A percentile compares a stretch with the other conserved stretches of the same genome.
Evolutionary conservation across 306 rosid species (phyloP).

Genomic region (Corylus americana): DNA sequence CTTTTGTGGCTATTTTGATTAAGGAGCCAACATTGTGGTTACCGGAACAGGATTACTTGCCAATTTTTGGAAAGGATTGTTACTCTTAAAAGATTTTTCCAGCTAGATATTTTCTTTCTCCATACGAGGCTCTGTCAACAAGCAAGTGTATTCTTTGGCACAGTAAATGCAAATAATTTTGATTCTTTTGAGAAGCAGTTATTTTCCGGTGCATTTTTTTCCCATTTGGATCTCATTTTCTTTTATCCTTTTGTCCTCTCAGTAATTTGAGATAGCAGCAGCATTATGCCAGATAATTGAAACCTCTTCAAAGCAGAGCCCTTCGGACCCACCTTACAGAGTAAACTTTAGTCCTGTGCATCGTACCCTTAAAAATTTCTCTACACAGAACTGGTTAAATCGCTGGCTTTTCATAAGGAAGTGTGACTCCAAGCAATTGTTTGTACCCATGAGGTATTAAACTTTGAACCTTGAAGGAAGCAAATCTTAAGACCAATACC

Average conservation of each 20-base stretch:
- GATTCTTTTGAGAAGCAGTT: neutral
- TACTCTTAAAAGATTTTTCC: slow-evolving; percentile 23
- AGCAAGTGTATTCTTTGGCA: slow-evolving; percentile 30
- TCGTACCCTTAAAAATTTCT: accelerated
- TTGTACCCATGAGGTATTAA: no score
- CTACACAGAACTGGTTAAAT: no score
- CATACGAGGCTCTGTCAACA: neutral
- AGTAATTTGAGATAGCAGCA: neutral
- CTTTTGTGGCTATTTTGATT: slow-evolving; percentile 21
- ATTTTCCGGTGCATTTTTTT: neutral
- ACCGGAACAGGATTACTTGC: slow-evolving; percentile 25
- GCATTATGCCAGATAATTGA: neutral
- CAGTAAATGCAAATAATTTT: slow-evolving; percentile 24
- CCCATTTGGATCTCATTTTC: neutral
- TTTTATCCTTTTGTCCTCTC: neutral
- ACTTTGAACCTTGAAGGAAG: no score
- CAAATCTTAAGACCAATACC: no score
- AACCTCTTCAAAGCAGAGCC: no score
- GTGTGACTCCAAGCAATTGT: no score
- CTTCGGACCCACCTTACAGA: no score
- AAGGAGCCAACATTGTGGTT: slow-evolving; percentile 24
- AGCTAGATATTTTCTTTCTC: slow-evolving; percentile 20
- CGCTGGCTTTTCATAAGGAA: no score
- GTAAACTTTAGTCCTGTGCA: neutral
- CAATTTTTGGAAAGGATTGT: slow-evolving; percentile 28